Evolutionary conservation across 768 basidiomycete species (phyloP).

Genomic region (Lepiota brunneoincarnata): DNA sequence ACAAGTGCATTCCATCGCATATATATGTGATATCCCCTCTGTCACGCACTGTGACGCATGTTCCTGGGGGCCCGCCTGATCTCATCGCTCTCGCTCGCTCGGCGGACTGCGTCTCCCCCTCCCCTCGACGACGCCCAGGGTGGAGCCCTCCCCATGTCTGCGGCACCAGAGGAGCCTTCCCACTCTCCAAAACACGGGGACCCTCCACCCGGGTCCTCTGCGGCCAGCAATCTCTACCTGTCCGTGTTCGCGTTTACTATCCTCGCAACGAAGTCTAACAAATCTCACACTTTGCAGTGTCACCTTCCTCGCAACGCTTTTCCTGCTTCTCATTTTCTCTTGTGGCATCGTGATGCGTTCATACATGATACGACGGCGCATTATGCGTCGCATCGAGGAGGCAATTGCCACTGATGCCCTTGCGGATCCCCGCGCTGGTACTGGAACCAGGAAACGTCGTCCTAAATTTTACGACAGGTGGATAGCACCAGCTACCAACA

Average conservation of each 20-base stretch:
- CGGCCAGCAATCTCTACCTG: constrained; percentile 43
- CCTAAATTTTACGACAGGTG: constrained; percentile 51
- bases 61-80: not conserved
- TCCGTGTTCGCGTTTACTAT: constrained; percentile 18
- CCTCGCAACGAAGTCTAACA: not conserved
- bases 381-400: constrained; percentile 49
- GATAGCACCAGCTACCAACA: constrained; percentile 31
- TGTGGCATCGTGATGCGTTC: constrained; percentile 64
- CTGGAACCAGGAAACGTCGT: constrained; percentile 35
- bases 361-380: constrained; percentile 56
- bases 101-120: constrained; percentile 19
- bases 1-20: not conserved
- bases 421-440: constrained; percentile 37
- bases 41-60: not conserved
- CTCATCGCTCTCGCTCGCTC: not conserved
- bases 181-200: constrained; percentile 11
- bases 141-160: constrained; percentile 13
- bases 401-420: constrained; percentile 51
- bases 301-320: constrained; percentile 71
- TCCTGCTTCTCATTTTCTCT: constrained; percentile 64
- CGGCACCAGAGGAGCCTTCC: constrained; percentile 13
- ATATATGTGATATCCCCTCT: not conserved
- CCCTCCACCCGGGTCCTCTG: constrained; percentile 15
- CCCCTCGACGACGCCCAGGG: constrained; percentile 14
- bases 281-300: constrained; percentile 36